Evolutionary conservation across 1,139 yeast genomes (phyloP).

Genomic region (Debaryomyces singareniensis): DNA sequence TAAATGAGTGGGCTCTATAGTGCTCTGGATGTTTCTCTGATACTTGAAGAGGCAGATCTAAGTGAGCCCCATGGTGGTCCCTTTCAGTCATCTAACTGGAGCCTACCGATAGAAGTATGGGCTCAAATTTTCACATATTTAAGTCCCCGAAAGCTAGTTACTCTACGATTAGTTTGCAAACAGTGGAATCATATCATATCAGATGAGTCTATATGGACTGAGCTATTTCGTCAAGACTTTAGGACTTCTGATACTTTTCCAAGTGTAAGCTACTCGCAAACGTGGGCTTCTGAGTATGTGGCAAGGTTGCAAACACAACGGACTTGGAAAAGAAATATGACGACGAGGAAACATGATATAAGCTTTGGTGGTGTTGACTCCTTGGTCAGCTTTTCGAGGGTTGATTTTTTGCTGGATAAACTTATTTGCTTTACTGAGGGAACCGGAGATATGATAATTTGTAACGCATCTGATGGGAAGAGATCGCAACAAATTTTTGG

Average conservation of each 20-base stretch:
- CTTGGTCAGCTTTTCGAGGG: conserved; percentile 20
- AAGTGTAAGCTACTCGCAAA: conserved; percentile 45
- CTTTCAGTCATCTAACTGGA: too few relatives aligned
- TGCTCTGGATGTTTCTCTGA: too few relatives aligned
- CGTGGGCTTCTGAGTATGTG: conserved; percentile 53
- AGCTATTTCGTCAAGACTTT: conserved; percentile 43
- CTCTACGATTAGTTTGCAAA: conserved; percentile 47
- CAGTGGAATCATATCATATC: conserved; percentile 46
- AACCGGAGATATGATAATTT: conserved; percentile 32
- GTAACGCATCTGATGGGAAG: conserved; percentile 35
- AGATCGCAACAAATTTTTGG: conserved; percentile 31
- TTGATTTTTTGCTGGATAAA: conserved; percentile 33
- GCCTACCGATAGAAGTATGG: conserved; percentile 54
- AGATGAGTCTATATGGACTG: conserved; percentile 59
- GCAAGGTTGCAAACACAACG: conserved; percentile 35
- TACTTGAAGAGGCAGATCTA: too few relatives aligned
- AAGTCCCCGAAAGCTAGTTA: conserved; percentile 48
- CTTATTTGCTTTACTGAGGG: conserved; percentile 26
- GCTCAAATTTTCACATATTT: conserved; percentile 50
- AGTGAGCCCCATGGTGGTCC: too few relatives aligned
- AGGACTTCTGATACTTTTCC: conserved; percentile 43
- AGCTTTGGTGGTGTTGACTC: conserved; percentile 22
- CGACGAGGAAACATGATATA: conserved; percentile 24
- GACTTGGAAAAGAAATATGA: conserved; percentile 48
- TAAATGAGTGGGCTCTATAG: too few relatives aligned